A percentile compares a stretch with the other conserved stretches of the same genome.
Evolutionary conservation across 2,329 filamentous ascomycete genomes (phyloP).

Genomic region (Paecilomyces sp.): DNA sequence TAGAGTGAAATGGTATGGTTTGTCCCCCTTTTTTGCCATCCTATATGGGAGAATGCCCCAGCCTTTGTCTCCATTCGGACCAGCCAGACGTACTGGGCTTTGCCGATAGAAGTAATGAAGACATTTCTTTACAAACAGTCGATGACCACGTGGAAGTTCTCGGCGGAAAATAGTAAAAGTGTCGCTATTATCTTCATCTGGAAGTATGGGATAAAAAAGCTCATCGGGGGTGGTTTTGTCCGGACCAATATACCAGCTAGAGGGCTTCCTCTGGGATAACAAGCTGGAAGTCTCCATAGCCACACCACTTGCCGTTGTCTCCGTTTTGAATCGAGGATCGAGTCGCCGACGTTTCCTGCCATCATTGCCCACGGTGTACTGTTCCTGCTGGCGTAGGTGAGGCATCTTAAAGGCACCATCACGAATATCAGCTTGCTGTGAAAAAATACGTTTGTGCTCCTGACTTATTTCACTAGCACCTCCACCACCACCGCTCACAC

Average conservation of each 20-base stretch:
- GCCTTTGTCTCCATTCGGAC: constrained; percentile 10
- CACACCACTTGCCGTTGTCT: neutral
- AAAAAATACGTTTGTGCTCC: neutral
- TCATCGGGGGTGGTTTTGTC: constrained; percentile 29
- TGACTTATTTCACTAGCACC: neutral
- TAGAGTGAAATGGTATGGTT: constrained; percentile 19
- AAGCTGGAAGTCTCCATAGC: neutral
- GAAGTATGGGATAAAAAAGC: constrained; percentile 35
- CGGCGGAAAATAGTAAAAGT: constrained; percentile 17
- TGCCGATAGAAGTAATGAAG: constrained; percentile 21
- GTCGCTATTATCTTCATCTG: constrained; percentile 16
- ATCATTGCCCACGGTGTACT: constrained; percentile 14
- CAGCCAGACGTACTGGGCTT: constrained; percentile 12
- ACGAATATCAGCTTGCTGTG: neutral
- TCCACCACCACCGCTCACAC: neutral
- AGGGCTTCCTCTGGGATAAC: neutral
- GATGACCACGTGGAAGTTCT: constrained; percentile 16
- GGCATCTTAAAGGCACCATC: neutral
- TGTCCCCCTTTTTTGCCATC: constrained; percentile 4
- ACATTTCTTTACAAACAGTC: constrained; percentile 22
- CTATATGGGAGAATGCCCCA: constrained; percentile 23
- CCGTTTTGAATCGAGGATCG: constrained; percentile 8
- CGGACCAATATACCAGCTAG: constrained; percentile 31
- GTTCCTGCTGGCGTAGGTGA: constrained; percentile 13
- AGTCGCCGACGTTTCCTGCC: constrained; percentile 25